Percentiles rank a stretch among this genome's conserved stretches.
phyloP scores from a whole-genome alignment of 2,329 filamentous ascomycete genomes.

The Metarhizium guizhouense region DNA sequence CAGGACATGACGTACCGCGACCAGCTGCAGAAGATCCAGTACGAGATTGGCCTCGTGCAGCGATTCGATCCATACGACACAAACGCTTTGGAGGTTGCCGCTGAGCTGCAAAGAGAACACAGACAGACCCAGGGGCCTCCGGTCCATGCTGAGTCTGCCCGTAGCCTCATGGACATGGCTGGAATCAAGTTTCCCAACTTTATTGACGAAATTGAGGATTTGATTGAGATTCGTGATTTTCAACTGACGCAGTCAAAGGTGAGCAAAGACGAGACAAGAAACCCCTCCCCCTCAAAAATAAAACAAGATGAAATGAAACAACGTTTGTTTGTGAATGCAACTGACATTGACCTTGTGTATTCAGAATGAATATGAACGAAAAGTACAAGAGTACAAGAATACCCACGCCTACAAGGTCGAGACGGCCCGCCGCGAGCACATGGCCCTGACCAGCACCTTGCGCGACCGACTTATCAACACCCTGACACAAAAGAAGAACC shows the following conservation, averaged over 20 bases:
- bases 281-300: too few species aligned
- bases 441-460: constrained; percentile 49
- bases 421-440: constrained; percentile 53
- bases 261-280: constrained; percentile 21
- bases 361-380: constrained; percentile 56
- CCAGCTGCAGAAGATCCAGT: constrained; percentile 84
- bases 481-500: constrained; percentile 54
- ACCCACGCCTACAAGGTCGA: constrained; percentile 53
- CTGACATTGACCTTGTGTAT: constrained; percentile 4
- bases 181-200: constrained; percentile 82
- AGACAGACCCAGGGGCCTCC: constrained; percentile 34
- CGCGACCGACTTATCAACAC: constrained; percentile 60
- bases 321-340: not conserved
- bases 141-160: constrained; percentile 31
- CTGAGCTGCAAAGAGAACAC: constrained; percentile 49
- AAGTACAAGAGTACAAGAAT: constrained; percentile 49
- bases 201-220: constrained; percentile 76
- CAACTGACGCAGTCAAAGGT: constrained; percentile 77
- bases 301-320: not conserved
- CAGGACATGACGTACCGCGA: constrained; percentile 79
- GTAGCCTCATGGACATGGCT: constrained; percentile 61
- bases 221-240: constrained; percentile 79
- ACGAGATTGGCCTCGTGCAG: constrained; percentile 78
- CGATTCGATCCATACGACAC: constrained; percentile 73
- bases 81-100: constrained; percentile 63